Evolutionary conservation across 257 asterid genomes (phyloP).

Genomic region (Solanum pennellii): DNA sequence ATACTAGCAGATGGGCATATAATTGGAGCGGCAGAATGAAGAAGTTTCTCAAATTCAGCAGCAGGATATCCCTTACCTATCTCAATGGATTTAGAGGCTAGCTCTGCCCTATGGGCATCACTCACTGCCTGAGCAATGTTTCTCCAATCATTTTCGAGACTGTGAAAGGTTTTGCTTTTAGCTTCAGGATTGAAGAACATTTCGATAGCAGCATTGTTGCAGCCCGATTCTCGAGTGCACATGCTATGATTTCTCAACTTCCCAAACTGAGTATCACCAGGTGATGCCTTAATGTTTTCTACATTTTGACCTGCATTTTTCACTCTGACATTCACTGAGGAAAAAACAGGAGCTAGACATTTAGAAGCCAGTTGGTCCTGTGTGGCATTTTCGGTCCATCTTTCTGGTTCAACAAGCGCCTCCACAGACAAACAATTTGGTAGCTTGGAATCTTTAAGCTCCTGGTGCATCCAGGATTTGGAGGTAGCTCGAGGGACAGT

Average conservation of each 20-base stretch:
- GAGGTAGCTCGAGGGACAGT: not conserved
- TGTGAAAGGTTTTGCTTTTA: not conserved
- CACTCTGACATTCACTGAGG: not conserved
- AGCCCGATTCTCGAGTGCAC: not conserved
- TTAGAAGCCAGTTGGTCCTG: not conserved
- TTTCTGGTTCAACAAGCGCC: not conserved
- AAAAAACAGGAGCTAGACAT: not conserved
- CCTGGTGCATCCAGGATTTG: not conserved
- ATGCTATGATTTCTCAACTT: not conserved
- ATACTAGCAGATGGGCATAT: not conserved
- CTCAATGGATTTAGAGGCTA: slow-evolving; percentile 9
- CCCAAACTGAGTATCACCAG: not conserved
- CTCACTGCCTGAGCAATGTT: slow-evolving; percentile 5
- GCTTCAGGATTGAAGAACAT: not conserved
- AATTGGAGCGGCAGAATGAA: slow-evolving; percentile 14
- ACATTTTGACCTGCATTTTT: not conserved
- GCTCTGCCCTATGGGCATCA: slow-evolving; percentile 6
- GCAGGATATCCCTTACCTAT: slow-evolving; percentile 6
- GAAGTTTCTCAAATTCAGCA: slow-evolving; percentile 15
- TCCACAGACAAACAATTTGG: not conserved
- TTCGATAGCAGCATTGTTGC: not conserved
- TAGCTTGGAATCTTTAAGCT: not conserved
- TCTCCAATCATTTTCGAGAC: not conserved
- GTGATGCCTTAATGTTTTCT: not conserved
- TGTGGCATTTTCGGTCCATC: not conserved